phyloP scores from a whole-genome alignment of 768 basidiomycete species.

The Trametes gibbosa region DNA sequence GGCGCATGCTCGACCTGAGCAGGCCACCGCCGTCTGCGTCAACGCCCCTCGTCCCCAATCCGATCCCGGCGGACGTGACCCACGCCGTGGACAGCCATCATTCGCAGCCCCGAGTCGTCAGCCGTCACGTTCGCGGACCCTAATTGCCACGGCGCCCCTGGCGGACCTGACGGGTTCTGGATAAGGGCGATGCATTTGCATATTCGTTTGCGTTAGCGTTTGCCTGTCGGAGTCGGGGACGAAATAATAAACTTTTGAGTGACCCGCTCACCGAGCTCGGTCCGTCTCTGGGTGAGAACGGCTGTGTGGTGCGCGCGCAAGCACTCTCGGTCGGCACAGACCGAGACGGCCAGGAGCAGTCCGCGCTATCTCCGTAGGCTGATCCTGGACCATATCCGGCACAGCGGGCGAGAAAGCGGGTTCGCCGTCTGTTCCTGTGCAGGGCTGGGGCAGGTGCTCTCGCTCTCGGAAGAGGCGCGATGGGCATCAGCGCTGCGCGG shows the following conservation, averaged over 20 bases:
- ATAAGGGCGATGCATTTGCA: constrained; percentile 10
- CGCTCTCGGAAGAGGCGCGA: background rate
- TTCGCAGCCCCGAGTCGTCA: constrained; percentile 1
- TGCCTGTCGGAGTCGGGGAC: constrained; percentile 12
- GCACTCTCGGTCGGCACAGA: background rate
- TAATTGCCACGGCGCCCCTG: constrained; percentile 7
- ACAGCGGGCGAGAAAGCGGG: background rate
- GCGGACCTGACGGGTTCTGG: constrained; percentile 6
- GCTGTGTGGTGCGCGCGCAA: background rate
- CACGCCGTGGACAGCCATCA: background rate
- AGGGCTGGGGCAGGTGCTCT: background rate
- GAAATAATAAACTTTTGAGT: constrained; percentile 26
- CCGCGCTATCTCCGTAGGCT: constrained; percentile 18
- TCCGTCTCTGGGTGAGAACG: background rate
- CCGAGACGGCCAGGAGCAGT: constrained; percentile 3
- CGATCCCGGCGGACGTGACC: constrained; percentile 1
- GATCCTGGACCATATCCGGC: constrained; percentile 14
- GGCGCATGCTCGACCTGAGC: too few relatives aligned
- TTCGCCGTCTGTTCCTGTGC: constrained; percentile 3
- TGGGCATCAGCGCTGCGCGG: constrained; percentile 1
- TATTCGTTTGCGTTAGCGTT: constrained; percentile 2
- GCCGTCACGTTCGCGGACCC: constrained; percentile 10
- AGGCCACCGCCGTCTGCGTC: background rate
- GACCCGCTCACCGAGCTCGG: constrained; percentile 4
- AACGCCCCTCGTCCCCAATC: background rate